A percentile compares a stretch with the other conserved stretches of the same genome.
These are phyloP conservation scores for Turnera subulata DNA, from an alignment of 345 rosid species.

Conservation along the genomic window DNA sequence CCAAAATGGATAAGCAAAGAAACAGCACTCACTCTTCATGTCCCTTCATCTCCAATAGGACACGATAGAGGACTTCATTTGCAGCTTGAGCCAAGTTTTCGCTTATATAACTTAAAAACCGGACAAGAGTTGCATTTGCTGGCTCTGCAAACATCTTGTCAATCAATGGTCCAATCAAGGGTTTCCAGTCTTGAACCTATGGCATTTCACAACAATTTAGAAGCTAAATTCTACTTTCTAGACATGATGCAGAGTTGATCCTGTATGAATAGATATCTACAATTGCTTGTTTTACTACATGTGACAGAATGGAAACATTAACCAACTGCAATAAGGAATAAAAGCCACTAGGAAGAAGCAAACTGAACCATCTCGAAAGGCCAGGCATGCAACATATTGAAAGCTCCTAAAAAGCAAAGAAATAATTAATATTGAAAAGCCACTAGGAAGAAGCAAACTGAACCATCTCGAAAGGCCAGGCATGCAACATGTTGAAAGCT, in stretches of 20 bases:
- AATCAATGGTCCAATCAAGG: slow-evolving; percentile 55
- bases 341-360: not conserved
- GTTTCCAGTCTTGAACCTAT: slow-evolving; percentile 75
- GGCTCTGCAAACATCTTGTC: slow-evolving; percentile 91
- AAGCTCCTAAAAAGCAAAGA: too few relatives aligned
- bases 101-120: slow-evolving; percentile 65
- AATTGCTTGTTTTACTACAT: not conserved
- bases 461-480: too few relatives aligned
- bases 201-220: slow-evolving; percentile 18
- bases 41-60: slow-evolving; percentile 52
- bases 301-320: not conserved
- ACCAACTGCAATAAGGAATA: not conserved
- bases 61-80: slow-evolving; percentile 50
- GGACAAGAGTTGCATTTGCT: slow-evolving; percentile 70
- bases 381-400: too few relatives aligned
- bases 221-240: not conserved
- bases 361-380: too few relatives aligned
- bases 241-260: too few relatives aligned
- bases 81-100: slow-evolving; percentile 59
- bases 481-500: too few relatives aligned
- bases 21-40: slow-evolving; percentile 49
- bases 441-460: not conserved
- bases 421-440: not conserved
- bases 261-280: too few relatives aligned
- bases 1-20: not conserved